Conservation (phyloP, 495 filamentous ascomycete species). For the Pseudomonodictys pantanalensis region DNA sequence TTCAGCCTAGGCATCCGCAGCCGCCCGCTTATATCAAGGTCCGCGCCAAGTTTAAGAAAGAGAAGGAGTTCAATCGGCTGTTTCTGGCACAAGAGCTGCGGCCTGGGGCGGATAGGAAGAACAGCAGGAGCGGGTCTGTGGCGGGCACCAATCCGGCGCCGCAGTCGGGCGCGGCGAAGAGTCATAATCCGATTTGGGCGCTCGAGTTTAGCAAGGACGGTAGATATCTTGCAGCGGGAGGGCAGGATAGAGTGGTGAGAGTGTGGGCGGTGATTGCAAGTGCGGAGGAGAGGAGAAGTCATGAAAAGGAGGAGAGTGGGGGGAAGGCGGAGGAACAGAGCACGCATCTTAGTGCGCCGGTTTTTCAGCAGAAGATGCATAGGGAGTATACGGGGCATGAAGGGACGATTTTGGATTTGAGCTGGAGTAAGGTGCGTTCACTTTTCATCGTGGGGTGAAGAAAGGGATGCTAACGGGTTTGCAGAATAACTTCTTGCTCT, state of each 20-base stretch:
- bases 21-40: constrained; percentile 91
- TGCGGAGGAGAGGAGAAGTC: constrained; percentile 68
- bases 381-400: constrained; percentile 83
- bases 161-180: constrained; percentile 24
- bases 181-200: constrained; percentile 76
- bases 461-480: background rate
- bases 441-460: background rate
- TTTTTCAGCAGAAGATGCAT: constrained; percentile 77
- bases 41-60: constrained; percentile 74
- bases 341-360: constrained; percentile 73
- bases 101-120: constrained; percentile 30
- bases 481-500: constrained; percentile 91
- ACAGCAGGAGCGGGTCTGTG: background rate
- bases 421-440: constrained; percentile 82
- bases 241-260: constrained; percentile 80
- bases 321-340: constrained; percentile 47
- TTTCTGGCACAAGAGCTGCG: constrained; percentile 89
- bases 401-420: constrained; percentile 83
- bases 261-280: constrained; percentile 89
- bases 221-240: constrained; percentile 82
- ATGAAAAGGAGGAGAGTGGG: constrained; percentile 69
- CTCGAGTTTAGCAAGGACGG: constrained; percentile 92
- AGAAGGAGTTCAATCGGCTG: constrained; percentile 75
- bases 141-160: constrained; percentile 21
- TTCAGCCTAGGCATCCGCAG: constrained; percentile 81